Evolutionary conservation across 768 basidiomycete genomes (phyloP).

Genomic region (Lentinula sp.): DNA sequence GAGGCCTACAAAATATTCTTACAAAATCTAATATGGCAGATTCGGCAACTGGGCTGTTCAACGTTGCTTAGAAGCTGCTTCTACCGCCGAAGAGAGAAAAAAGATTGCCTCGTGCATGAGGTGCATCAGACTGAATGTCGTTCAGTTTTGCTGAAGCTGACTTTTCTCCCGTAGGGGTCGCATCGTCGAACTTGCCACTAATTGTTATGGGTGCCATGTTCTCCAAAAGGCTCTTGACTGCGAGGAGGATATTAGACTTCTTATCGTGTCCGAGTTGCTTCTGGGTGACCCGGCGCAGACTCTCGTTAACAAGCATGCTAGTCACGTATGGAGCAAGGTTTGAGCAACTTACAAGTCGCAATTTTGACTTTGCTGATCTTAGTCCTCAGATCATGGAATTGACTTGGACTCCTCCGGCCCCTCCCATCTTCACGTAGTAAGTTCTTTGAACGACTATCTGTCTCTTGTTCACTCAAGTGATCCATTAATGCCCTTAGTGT

Average conservation of each 20-base stretch:
- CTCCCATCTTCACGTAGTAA: constrained; percentile 84
- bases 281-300: constrained; percentile 82
- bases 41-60: constrained; percentile 93
- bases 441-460: constrained; percentile 18
- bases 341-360: not conserved
- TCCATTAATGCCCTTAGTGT: constrained; percentile 40
- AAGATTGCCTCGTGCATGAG: constrained; percentile 87
- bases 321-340: constrained; percentile 91
- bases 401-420: constrained; percentile 80
- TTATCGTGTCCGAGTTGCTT: constrained; percentile 82
- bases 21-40: constrained; percentile 27
- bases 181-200: constrained; percentile 81
- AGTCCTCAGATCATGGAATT: constrained; percentile 75
- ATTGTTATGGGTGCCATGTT: constrained; percentile 87
- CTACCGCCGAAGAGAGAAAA: constrained; percentile 64
- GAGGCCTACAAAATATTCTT: not conserved
- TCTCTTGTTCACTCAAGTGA: constrained; percentile 3
- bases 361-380: constrained; percentile 8
- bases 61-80: constrained; percentile 76
- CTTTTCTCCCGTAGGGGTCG: constrained; percentile 46
- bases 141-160: constrained; percentile 5
- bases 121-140: constrained; percentile 27
- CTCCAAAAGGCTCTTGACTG: constrained; percentile 88
- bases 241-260: constrained; percentile 77
- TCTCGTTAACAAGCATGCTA: constrained; percentile 85